Percentiles rank a stretch among this genome's conserved stretches.
phyloP scores from a whole-genome alignment of 148 eudicot species.

The Rhododendron williamsianum region DNA sequence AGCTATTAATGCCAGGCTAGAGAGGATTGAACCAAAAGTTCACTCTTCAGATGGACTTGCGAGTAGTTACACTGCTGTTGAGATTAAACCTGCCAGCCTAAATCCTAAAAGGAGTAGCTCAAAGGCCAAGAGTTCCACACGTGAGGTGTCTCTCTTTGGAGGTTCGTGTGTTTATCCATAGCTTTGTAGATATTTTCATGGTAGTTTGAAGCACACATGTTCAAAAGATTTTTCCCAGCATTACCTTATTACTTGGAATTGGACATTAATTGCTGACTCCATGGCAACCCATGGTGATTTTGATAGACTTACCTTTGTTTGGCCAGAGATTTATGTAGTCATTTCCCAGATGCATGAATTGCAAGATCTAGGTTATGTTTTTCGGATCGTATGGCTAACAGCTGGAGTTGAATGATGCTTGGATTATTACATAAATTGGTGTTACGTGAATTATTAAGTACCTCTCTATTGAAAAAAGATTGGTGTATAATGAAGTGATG shows the following conservation, averaged over 20 bases:
- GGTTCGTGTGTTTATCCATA: slow-evolving; percentile 36
- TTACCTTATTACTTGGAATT: background rate
- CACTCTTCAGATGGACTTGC: slow-evolving; percentile 56
- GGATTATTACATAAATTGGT: background rate
- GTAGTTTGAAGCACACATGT: background rate
- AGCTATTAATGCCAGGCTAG: slow-evolving; percentile 85
- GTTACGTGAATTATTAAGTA: background rate
- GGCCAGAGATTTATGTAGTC: background rate
- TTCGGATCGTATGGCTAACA: background rate
- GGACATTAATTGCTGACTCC: background rate
- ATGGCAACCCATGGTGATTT: background rate
- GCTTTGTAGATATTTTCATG: background rate
- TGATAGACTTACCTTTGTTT: background rate
- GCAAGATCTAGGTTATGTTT: background rate
- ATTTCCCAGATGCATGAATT: background rate
- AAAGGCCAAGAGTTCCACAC: slow-evolving; percentile 63
- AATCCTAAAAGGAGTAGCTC: slow-evolving; percentile 72
- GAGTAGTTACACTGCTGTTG: slow-evolving; percentile 39
- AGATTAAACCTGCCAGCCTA: slow-evolving; percentile 40
- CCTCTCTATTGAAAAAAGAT: background rate
- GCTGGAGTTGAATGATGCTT: background rate
- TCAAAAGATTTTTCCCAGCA: background rate
- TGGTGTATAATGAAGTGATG: background rate
- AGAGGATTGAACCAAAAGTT: slow-evolving; percentile 82
- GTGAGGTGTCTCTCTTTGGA: slow-evolving; percentile 85